Evolutionary conservation across 2,329 filamentous ascomycete genomes (phyloP), one percentile per base, ranked within the genome.

Genomic region (Cladosporium colombiae): DNA sequence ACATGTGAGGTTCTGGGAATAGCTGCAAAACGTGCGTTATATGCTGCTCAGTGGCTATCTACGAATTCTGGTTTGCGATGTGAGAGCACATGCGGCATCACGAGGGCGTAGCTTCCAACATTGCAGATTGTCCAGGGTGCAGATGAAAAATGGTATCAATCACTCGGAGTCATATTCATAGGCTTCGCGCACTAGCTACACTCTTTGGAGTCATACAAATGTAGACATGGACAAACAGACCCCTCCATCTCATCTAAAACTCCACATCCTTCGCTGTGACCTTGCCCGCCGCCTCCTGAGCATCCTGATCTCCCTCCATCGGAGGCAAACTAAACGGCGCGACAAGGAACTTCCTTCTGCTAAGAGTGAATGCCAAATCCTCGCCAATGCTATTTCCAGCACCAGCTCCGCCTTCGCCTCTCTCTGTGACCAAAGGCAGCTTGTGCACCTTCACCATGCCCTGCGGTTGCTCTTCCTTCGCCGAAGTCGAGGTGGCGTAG

Each of bases 271-370:
- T 92, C 61, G 83, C 84, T 2, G 84, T 82, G 69, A 84, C 85
- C 68, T 78, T 78, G 59, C 74, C 77, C 65, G 67, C 78, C 14
- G 79, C 81, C 66, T 84, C 82, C 74, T 88, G 86, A 16, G 84
- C 86, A 72, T 87, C 86, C 52, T 80, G 85, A 70, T 93, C 92
- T 1, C 90, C 92, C 64, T 93, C 91, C 49, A 94, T 82, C 0
- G 95, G 95, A 29, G 95, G 95, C 52, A 99, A 82, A 75, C 91
- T 95, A 78, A 93, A 97, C 0, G 93, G 92, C 72, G 89, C 91
- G 69, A 99, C 92, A 46, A 92, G 86, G 70, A 99, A 88, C 61
- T 92, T 93, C 72, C 86, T 89, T 72, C 92, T 85, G 76, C 92
- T 97, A 61, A 99, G 80, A 67, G 89, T 93, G 77, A 99, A 99